phyloP scores from a whole-genome alignment of 805 yeast species.

The Blastobotrys attinorum region DNA sequence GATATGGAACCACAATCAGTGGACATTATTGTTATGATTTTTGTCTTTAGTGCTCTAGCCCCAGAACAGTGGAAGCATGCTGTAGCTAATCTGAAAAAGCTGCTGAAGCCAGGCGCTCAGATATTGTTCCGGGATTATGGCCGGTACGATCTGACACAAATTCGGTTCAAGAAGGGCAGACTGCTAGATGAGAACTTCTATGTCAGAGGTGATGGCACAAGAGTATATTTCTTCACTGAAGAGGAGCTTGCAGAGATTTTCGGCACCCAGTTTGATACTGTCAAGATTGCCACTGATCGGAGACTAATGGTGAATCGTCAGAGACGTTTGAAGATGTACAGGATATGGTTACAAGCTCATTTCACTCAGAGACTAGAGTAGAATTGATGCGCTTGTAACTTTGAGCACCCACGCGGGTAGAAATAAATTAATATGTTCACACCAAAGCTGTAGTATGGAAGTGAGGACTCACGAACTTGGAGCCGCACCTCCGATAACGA shows the following conservation, averaged over 20 bases:
- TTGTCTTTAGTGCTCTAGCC: constrained; percentile 84
- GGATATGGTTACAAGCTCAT: constrained; percentile 95
- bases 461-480: too few species aligned
- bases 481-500: too few species aligned
- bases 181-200: constrained; percentile 87
- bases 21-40: constrained; percentile 90
- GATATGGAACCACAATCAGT: constrained; percentile 73
- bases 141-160: constrained; percentile 90
- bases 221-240: constrained; percentile 95
- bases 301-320: constrained; percentile 86
- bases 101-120: constrained; percentile 88
- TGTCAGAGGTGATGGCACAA: constrained; percentile 95
- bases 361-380: too few species aligned
- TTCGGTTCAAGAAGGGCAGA: constrained; percentile 83
- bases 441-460: too few species aligned
- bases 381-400: too few species aligned
- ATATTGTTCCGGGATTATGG: constrained; percentile 92
- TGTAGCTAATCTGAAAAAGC: constrained; percentile 54
- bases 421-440: too few species aligned
- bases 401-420: too few species aligned
- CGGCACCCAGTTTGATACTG: constrained; percentile 53
- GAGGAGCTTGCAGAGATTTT: constrained; percentile 79
- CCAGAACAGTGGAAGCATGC: constrained; percentile 91
- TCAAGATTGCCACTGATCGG: constrained; percentile 80
- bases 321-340: constrained; percentile 87